Conservation (phyloP, 306 rosid species). For the Trichosanthes truncata region DNA sequence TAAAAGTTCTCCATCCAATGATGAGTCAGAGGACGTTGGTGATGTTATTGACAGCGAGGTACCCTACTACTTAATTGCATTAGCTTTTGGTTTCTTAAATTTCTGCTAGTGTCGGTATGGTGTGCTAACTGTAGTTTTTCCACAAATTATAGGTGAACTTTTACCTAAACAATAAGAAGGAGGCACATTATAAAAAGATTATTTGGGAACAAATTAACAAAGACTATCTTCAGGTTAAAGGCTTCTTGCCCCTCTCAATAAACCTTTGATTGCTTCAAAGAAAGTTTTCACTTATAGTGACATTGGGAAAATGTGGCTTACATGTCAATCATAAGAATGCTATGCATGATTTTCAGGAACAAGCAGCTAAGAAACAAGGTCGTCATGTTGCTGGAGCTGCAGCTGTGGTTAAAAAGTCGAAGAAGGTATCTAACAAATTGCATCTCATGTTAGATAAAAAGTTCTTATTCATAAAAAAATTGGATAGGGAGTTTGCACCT, state of each 20-base stretch:
- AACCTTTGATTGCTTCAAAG: neutral
- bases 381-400: neutral
- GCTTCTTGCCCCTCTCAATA: neutral
- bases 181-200: slow-evolving; percentile 4
- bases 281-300: neutral
- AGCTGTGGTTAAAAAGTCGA: neutral
- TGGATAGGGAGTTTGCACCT: neutral
- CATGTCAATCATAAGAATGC: neutral
- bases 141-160: neutral
- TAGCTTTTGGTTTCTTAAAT: neutral
- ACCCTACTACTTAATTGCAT: neutral
- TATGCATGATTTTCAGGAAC: neutral
- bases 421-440: neutral
- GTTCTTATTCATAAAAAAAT: neutral
- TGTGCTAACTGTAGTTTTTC: neutral
- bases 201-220: slow-evolving; percentile 5
- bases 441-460: neutral
- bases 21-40: slow-evolving; percentile 1
- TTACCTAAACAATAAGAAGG: neutral
- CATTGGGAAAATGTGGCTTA: neutral
- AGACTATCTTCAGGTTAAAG: slow-evolving; percentile 7
- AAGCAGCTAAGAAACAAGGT: neutral
- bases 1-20: slow-evolving; percentile 3
- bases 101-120: neutral
- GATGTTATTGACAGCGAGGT: slow-evolving; percentile 11